These are phyloP conservation scores for Pseudogymnoascus sp. DNA, from an alignment of 2,329 filamentous ascomycete species.

Conservation along the genomic window DNA sequence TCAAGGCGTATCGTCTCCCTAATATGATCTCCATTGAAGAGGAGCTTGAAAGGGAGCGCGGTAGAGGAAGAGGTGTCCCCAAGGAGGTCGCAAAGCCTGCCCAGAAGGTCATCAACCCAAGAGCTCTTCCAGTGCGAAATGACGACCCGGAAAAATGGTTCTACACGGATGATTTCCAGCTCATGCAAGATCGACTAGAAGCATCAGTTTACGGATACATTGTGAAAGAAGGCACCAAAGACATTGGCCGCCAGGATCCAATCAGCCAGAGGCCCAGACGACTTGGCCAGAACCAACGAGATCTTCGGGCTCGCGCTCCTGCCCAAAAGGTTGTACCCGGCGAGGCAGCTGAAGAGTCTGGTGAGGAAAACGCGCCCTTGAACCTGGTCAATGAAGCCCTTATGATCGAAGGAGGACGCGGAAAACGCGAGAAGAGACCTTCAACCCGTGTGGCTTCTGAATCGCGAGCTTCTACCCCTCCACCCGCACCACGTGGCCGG, in stretches of 20 bases:
- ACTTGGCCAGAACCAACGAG: slow-evolving; percentile 7
- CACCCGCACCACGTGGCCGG: slow-evolving; percentile 9
- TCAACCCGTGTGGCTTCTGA: slow-evolving; percentile 1
- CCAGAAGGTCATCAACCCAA: slow-evolving; percentile 3
- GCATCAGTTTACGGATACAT: slow-evolving; percentile 55
- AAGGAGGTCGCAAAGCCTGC: slow-evolving; percentile 4
- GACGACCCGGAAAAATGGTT: slow-evolving; percentile 8
- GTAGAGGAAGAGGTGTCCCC: background rate
- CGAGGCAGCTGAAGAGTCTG: slow-evolving; percentile 17
- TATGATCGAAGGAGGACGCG: slow-evolving; percentile 13
- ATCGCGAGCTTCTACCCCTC: slow-evolving; percentile 24
- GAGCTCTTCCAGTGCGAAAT: background rate
- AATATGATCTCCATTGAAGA: slow-evolving; percentile 10
- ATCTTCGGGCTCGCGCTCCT: slow-evolving; percentile 8
- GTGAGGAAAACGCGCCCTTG: slow-evolving; percentile 1
- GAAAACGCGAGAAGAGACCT: slow-evolving; percentile 12
- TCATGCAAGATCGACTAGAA: slow-evolving; percentile 48
- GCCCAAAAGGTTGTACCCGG: slow-evolving; percentile 13
- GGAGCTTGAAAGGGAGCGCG: slow-evolving; percentile 1
- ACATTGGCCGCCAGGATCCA: slow-evolving; percentile 54
- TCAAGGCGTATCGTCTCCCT: slow-evolving; percentile 20
- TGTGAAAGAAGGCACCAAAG: slow-evolving; percentile 51
- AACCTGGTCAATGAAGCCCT: slow-evolving; percentile 3
- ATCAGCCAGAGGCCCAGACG: slow-evolving; percentile 39
- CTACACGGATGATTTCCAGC: slow-evolving; percentile 10